Base-by-base conservation (phyloP, 2,329 filamentous ascomycete genomes). In the Niveomyces coronatus region DNA sequence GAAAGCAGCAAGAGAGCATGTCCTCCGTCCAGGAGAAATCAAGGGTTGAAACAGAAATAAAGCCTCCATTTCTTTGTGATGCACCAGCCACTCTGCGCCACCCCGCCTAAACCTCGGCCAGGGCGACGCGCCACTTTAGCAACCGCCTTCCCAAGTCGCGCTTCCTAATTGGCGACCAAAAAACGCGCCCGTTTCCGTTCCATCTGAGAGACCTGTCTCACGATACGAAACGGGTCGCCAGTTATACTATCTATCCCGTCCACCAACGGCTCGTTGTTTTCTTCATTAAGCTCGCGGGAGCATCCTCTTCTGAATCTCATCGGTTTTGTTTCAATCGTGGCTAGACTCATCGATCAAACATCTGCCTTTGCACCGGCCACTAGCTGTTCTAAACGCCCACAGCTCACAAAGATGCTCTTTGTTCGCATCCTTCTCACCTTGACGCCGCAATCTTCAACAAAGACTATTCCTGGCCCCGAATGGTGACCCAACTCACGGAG, bases 371-470 rank as follows among this genome's bases (percentile, higher is more conserved):
- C 27, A 13, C 28, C 10, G 19, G 19, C 11, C 10, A 24, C 35
- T 22, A 37, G 32, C n/a, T n/a, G n/a, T n/a, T n/a, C n/a, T n/a
- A 33, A 29, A 37, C 23, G 24, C 15, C n/a, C 32, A 23, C 17
- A 34, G 29, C 31, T 40, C 33, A 44, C 41, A 48, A 47, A 49
- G 41, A 52, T 50, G 47, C 46, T 37, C 48, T 53, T 52, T 51
- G 48, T 53, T 50, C 44, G 22, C 37, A 20, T 16, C 29, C 35
- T 36, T 33, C 27, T 32, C 41, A 31, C 40, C 33, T 28, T 27
- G 29, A 37, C 36, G 38, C 28, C 34, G 33, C n/a, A 5, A n/a
- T 39, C 20, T 4, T 24, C 8, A 23, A 31, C 36, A 42, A 42
- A 42, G 40, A 26, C 27, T 22, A 14, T 9, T 9, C 22, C n/a